phyloP scores from a whole-genome alignment of 352 stramenopile species.

The Pythium vanterpoolii region DNA sequence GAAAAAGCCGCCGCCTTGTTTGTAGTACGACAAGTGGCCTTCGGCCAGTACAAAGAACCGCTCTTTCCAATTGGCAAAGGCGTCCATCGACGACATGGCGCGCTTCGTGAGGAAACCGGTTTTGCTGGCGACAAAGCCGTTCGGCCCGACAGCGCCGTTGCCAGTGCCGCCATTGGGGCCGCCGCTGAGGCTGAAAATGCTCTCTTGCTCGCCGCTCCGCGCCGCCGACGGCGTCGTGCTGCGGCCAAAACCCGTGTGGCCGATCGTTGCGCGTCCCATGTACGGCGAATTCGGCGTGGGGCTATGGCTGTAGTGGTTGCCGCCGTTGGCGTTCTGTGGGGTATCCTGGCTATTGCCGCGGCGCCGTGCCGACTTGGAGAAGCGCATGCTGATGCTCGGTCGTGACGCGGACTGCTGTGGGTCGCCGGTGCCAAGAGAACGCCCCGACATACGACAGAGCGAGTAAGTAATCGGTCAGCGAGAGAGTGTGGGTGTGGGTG shows the following conservation, averaged over 20 bases:
- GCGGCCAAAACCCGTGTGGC: conserved; percentile 21
- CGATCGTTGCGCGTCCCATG: conserved; percentile 55
- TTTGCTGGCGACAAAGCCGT: conserved; percentile 76
- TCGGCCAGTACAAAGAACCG: conserved; percentile 86
- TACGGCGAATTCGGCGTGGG: conserved; percentile 39
- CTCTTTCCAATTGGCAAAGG: conserved; percentile 87
- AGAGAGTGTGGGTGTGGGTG: no score
- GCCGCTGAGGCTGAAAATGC: conserved; percentile 37
- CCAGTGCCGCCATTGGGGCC: conserved; percentile 2
- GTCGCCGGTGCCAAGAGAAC: conserved; percentile 21
- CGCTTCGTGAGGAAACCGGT: conserved; percentile 85
- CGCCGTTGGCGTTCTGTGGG: conserved; percentile 26
- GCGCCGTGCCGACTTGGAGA: conserved; percentile 56
- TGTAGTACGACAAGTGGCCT: conserved; percentile 85
- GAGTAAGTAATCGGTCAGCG: no score
- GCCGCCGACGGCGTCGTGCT: conserved; percentile 21
- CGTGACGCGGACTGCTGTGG: conserved; percentile 20
- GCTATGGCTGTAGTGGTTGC: conserved; percentile 32
- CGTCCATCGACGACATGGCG: conserved; percentile 85
- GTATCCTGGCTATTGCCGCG: conserved; percentile 69
- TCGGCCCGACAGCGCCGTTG: conserved; percentile 1
- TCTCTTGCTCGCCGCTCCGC: conserved; percentile 18
- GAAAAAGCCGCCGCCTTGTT: conserved; percentile 83
- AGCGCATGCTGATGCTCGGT: conserved; percentile 57
- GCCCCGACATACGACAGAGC: no score